These are phyloP conservation scores for Vaucheria bursata DNA, from an alignment of 352 stramenopile genomes.

Conservation along the genomic window DNA sequence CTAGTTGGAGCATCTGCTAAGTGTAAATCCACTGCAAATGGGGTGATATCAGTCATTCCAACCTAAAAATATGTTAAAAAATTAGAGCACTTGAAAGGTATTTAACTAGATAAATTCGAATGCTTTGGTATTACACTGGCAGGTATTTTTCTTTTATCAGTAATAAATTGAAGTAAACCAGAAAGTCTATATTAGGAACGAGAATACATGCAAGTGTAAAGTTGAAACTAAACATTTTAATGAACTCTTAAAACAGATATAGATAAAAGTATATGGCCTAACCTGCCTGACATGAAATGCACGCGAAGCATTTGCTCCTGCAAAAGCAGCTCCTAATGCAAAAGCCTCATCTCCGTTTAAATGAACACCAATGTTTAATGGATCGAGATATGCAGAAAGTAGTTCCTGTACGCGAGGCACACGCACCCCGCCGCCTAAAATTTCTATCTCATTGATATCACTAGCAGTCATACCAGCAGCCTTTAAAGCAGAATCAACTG, in stretches of 20 bases:
- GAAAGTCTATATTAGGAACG: too few species aligned
- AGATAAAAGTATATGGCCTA: too few species aligned
- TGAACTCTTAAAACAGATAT: too few species aligned
- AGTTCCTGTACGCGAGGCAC: slow-evolving; percentile 19
- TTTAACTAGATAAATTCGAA: too few species aligned
- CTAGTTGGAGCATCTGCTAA: slow-evolving; percentile 19
- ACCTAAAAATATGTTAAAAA: slow-evolving; percentile 14
- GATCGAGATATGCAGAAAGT: not conserved
- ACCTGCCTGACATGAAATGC: slow-evolving; percentile 39
- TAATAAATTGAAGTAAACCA: too few species aligned
- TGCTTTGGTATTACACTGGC: too few species aligned
- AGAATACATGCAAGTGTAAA: too few species aligned
- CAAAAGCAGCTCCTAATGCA: slow-evolving; percentile 36
- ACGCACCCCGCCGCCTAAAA: slow-evolving; percentile 90
- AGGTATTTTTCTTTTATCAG: too few species aligned
- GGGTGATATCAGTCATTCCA: slow-evolving; percentile 41
- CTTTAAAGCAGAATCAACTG: slow-evolving; percentile 71
- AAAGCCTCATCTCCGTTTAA: slow-evolving; percentile 90
- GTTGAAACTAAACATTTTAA: too few species aligned
- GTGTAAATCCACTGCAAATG: slow-evolving; percentile 44
- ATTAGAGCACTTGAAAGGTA: not conserved
- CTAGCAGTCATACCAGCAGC: slow-evolving; percentile 73
- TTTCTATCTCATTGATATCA: slow-evolving; percentile 86
- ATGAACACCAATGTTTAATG: slow-evolving; percentile 79
- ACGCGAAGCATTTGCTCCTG: slow-evolving; percentile 36